Conservation (phyloP, 2,329 filamentous ascomycete genomes). For the Penicillium sp. region DNA sequence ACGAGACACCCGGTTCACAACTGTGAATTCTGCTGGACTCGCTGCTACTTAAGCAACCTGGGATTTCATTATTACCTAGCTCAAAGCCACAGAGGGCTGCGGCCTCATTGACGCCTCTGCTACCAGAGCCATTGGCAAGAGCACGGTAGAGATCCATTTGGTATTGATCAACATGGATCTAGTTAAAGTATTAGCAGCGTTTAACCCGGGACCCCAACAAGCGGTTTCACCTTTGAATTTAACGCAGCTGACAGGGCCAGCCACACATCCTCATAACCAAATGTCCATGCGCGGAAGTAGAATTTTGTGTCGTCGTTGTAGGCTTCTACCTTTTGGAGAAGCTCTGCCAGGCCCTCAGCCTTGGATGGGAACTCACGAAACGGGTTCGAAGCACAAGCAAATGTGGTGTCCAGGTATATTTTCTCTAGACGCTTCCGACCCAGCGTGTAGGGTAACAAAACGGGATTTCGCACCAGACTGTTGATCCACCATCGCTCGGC, state of each 20-base stretch:
- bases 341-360: slow-evolving; percentile 70
- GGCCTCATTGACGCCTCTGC: slow-evolving; percentile 55
- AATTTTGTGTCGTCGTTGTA: slow-evolving; percentile 76
- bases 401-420: slow-evolving; percentile 88
- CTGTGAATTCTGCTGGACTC: slow-evolving; percentile 70
- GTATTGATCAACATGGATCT: slow-evolving; percentile 81
- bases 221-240: slow-evolving; percentile 55
- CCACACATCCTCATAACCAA: slow-evolving; percentile 93
- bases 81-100: slow-evolving; percentile 69
- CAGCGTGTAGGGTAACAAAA: slow-evolving; percentile 69
- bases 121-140: slow-evolving; percentile 47
- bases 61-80: slow-evolving; percentile 67
- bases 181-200: not conserved
- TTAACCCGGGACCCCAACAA: not conserved
- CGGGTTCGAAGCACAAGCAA: slow-evolving; percentile 53
- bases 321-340: slow-evolving; percentile 63
- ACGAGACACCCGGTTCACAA: slow-evolving; percentile 67
- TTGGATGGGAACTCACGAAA: slow-evolving; percentile 60
- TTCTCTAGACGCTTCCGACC: slow-evolving; percentile 68
- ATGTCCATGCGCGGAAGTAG: slow-evolving; percentile 86
- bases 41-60: slow-evolving; percentile 69
- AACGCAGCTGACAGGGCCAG: slow-evolving; percentile 71
- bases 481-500: slow-evolving; percentile 84
- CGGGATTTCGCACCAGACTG: slow-evolving; percentile 65
- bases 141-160: slow-evolving; percentile 70